Evolutionary conservation across 2,329 filamentous ascomycete species (phyloP).

Genomic region (Fusarium pseudoanthophilum): DNA sequence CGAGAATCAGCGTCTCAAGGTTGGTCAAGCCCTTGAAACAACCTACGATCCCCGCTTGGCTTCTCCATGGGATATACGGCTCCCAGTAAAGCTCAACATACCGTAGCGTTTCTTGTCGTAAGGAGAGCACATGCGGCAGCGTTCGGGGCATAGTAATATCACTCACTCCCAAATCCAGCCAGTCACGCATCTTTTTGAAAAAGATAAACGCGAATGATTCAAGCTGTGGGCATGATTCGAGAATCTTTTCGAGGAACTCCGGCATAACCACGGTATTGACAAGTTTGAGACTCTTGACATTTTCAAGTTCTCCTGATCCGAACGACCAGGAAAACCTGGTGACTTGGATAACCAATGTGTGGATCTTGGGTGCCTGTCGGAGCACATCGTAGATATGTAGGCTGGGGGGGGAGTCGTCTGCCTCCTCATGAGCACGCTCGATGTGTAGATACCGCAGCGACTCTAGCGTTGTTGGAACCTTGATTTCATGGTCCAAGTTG

Average conservation of each 20-base stretch:
- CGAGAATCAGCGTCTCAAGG: background rate
- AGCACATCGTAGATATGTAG: background rate
- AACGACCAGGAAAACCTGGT: fast-evolving
- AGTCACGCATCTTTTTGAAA: too few species aligned
- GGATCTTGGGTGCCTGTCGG: background rate
- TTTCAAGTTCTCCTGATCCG: background rate
- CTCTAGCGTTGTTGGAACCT: background rate
- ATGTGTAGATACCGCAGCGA: background rate
- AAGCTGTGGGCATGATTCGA: background rate
- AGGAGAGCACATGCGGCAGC: background rate
- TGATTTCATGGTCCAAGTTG: fast-evolving
- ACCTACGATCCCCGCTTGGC: background rate
- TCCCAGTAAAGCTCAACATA: background rate
- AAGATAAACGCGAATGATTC: background rate
- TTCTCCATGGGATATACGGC: background rate
- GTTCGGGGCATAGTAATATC: background rate
- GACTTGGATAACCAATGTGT: background rate
- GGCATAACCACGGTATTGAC: background rate
- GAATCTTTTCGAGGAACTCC: fast-evolving
- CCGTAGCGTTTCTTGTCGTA: background rate
- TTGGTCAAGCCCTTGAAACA: background rate
- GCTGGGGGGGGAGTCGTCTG: background rate
- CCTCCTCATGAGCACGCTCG: fast-evolving
- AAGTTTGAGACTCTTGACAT: background rate
- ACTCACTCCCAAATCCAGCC: too few species aligned